Percentiles rank a stretch among this genome's conserved stretches.
Evolutionary conservation across 169 alveolate genomes (phyloP).

Genomic region (Blepharisma undulans): DNA sequence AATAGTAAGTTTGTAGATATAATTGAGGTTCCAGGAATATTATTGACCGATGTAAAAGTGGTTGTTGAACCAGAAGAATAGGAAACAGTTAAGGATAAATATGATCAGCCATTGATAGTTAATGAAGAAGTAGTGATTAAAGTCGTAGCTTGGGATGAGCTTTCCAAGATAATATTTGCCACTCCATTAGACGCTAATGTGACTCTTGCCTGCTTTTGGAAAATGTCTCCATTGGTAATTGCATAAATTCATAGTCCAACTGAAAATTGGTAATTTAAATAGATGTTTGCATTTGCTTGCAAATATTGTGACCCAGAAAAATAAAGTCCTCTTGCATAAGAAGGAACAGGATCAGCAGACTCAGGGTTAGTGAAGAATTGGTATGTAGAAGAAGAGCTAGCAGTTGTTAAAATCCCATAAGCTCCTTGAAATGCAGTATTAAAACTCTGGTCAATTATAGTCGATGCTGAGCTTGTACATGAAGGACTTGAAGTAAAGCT

Average conservation of each 20-base stretch:
- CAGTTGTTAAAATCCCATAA: not conserved
- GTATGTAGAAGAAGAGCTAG: not conserved
- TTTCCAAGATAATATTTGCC: not conserved
- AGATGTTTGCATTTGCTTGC: not conserved
- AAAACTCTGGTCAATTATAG: not conserved
- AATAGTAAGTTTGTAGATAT: not conserved
- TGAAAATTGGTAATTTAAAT: not conserved
- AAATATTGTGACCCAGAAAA: not conserved
- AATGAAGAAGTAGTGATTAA: not conserved
- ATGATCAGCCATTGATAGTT: not conserved
- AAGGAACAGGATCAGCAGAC: not conserved
- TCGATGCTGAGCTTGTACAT: not conserved
- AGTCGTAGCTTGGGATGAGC: not conserved
- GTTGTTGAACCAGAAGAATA: not conserved
- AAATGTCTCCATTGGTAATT: not conserved
- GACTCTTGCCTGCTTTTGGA: not conserved
- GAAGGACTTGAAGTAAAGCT: not conserved
- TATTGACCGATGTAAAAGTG: not conserved
- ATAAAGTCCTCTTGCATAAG: not conserved
- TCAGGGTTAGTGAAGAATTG: not conserved
- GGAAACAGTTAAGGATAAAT: not conserved
- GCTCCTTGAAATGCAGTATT: not conserved
- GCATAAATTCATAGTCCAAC: not conserved
- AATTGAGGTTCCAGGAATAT: not conserved
- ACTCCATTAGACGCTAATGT: not conserved